Conservation (phyloP, 192 early-diverging fungal genomes). For the Backusella mclennaniae region DNA sequence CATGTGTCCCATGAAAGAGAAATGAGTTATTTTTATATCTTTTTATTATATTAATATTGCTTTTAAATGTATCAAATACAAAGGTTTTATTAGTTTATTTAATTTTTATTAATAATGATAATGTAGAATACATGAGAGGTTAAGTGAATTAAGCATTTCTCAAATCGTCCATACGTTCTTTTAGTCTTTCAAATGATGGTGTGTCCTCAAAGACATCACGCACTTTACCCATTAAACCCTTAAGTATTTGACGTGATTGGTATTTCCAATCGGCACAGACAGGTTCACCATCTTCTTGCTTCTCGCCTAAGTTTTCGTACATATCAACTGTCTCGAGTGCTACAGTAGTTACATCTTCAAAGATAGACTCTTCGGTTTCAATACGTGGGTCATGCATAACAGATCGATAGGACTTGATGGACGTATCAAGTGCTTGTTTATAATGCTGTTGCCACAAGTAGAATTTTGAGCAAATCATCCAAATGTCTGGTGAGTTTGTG, state of each 20-base stretch:
- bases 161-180: conserved; percentile 57
- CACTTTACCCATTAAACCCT: conserved; percentile 79
- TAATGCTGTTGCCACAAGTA: conserved; percentile 66
- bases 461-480: conserved; percentile 75
- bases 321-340: conserved; percentile 76
- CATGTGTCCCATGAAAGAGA: neutral
- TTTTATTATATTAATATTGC: neutral
- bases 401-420: conserved; percentile 82
- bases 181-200: conserved; percentile 56
- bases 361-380: conserved; percentile 65
- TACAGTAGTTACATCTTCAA: conserved; percentile 67
- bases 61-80: neutral
- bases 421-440: conserved; percentile 71
- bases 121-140: neutral
- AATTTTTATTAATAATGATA: neutral
- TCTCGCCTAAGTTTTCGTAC: conserved; percentile 75
- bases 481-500: conserved; percentile 70
- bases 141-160: conserved; percentile 2
- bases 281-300: conserved; percentile 41
- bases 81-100: conserved; percentile 1
- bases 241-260: conserved; percentile 79
- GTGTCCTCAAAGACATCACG: conserved; percentile 73
- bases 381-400: conserved; percentile 76
- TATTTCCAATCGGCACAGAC: conserved; percentile 91
- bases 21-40: neutral